Conservation (phyloP, 352 stramenopile species). For the Salisapilia sapeloensis region DNA sequence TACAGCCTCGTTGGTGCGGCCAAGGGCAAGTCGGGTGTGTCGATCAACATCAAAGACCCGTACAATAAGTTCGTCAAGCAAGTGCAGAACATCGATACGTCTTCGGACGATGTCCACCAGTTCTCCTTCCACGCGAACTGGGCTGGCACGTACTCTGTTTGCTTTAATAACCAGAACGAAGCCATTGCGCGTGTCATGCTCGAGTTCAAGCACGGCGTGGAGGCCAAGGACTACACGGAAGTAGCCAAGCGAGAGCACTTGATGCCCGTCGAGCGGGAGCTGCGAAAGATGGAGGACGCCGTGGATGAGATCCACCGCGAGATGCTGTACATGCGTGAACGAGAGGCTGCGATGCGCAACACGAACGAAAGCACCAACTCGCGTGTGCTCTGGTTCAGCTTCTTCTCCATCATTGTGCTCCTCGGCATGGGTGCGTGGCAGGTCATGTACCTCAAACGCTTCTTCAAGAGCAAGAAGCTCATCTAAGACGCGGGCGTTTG, state of each 20-base stretch:
- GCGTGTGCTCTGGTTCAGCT: constrained; percentile 81
- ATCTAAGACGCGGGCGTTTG: too few relatives aligned
- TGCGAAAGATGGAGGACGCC: constrained; percentile 81
- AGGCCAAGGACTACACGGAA: constrained; percentile 81
- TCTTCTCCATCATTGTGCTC: constrained; percentile 76
- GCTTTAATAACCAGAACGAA: constrained; percentile 73
- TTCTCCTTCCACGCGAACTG: constrained; percentile 65
- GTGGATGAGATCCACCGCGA: constrained; percentile 82
- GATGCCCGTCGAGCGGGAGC: constrained; percentile 78
- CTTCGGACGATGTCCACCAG: constrained; percentile 64
- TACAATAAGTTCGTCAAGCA: constrained; percentile 67
- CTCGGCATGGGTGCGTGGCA: constrained; percentile 77
- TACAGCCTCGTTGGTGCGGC: constrained; percentile 59
- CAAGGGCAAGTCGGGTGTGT: constrained; percentile 53
- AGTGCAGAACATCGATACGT: constrained; percentile 70
- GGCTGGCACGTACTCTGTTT: constrained; percentile 55
- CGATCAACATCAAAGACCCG: constrained; percentile 55
- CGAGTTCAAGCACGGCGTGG: constrained; percentile 77
- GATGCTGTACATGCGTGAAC: constrained; percentile 83
- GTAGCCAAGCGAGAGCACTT: constrained; percentile 80
- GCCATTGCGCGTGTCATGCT: constrained; percentile 55
- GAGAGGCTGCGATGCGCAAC: constrained; percentile 72
- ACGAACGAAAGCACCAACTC: constrained; percentile 84
- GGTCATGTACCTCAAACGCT: constrained; percentile 82
- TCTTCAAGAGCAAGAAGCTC: constrained; percentile 88